A percentile compares a stretch with the other conserved stretches of the same genome.
These are phyloP conservation scores for Psilocybe sp. DNA, from an alignment of 768 basidiomycete species.

Conservation along the genomic window DNA sequence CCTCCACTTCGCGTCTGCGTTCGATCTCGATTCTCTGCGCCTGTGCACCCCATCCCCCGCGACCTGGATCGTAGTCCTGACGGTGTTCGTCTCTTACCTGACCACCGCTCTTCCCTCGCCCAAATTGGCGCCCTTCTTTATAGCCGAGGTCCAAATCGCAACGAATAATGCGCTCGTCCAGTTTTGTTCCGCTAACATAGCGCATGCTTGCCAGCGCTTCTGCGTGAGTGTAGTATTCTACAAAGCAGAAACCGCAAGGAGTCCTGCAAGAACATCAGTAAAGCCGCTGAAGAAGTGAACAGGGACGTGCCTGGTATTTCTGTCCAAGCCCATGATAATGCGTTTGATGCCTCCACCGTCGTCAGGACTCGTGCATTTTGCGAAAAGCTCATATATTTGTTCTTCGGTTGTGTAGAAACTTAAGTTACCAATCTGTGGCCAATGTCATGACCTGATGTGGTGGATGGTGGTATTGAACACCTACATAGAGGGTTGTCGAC, in stretches of 20 bases:
- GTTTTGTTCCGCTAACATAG: conserved; percentile 96
- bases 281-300: background rate
- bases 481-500: conserved; percentile 88
- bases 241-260: conserved; percentile 94
- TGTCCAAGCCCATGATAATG: conserved; percentile 93
- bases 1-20: conserved; percentile 78
- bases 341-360: conserved; percentile 89
- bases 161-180: conserved; percentile 97
- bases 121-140: conserved; percentile 95
- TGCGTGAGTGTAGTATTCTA: conserved; percentile 91
- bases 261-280: conserved; percentile 48
- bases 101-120: conserved; percentile 94
- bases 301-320: conserved; percentile 69
- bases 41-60: conserved; percentile 93
- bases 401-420: conserved; percentile 96
- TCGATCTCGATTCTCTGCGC: conserved; percentile 72
- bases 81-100: conserved; percentile 97
- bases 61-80: conserved; percentile 94
- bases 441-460: background rate
- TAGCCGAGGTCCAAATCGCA: conserved; percentile 98
- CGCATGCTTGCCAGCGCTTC: conserved; percentile 92
- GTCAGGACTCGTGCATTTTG: conserved; percentile 84
- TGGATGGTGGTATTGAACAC: conserved; percentile 27
- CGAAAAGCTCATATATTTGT: conserved; percentile 92
- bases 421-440: conserved; percentile 77